Evolutionary conservation across 257 asterid genomes (phyloP), one percentile per base, ranked within the genome.

Genomic region (Solanum clarkiae): DNA sequence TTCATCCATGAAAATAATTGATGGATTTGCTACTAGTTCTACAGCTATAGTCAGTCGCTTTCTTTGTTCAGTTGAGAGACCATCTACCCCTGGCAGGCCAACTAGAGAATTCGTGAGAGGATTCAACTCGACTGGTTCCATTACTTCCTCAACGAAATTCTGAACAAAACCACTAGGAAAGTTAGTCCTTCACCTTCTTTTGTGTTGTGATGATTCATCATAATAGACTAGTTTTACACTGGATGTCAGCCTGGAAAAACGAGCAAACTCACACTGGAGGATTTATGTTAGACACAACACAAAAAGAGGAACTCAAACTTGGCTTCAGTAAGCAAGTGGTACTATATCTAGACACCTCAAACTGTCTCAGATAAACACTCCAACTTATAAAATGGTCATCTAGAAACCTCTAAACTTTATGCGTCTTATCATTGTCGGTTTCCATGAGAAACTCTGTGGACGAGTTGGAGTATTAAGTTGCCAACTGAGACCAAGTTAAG

Each of bases 1-100:
- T 69, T 95, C 98, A 77, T 95, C 98, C 98, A 95, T 95, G 93
- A 95, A 95, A 87, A 95, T 95, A 71, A 95, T 93, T 71, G 97
- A 95, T 16, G 98, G 98, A 88, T 95, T 95, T 5, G 98, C 98
- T 82, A 95, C 98, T 13, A 95, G 91, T 84, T 95, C 98, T 7
- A 95, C 98, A 0, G 98, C 98, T 80, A 95, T 93, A 5, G 97
- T 95, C 84, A 95, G 91, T 87, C 98, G 86, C 90, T 95, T 95
- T 56, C 98, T 90, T 86, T 95, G 98, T 86, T 94, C 98, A 9
- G 97, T 93, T n/a, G 98, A 95, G 59, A 95, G 88, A 66, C 98
- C 98, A 81, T 94, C 93, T 18, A 95, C 93, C 15, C 98, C 98
- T 10, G 97, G 98, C 83, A 95, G 95, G 10, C 98, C 98, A 17